phyloP scores from a whole-genome alignment of 176 grass and related monocot species.

The Carex scoparia region DNA sequence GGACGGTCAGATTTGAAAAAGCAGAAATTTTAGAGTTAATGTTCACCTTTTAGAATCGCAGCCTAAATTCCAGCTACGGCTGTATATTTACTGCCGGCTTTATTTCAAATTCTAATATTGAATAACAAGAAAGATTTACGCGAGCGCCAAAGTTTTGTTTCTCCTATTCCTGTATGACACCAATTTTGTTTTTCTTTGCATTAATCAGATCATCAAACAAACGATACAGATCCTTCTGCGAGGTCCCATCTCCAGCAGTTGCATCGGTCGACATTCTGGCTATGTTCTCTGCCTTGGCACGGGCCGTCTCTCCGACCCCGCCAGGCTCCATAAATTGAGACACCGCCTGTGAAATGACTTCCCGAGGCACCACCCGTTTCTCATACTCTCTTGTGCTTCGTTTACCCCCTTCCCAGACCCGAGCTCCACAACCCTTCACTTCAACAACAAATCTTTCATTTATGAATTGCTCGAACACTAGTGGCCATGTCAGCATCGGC shows the following conservation, averaged over 20 bases:
- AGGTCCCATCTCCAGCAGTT: constrained; percentile 12
- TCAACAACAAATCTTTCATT: constrained; percentile 9
- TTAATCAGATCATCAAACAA: constrained; percentile 15
- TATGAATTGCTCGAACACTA: constrained; percentile 38
- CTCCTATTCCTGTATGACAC: too few species aligned
- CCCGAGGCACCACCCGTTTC: too few species aligned
- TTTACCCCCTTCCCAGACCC: neutral
- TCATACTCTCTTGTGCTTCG: neutral
- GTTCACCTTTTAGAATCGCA: too few species aligned
- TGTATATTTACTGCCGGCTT: too few species aligned
- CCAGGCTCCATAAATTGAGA: constrained; percentile 13
- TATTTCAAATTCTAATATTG: too few species aligned
- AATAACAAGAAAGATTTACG: too few species aligned
- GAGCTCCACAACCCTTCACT: neutral
- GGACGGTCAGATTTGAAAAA: too few species aligned
- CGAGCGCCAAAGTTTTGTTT: too few species aligned
- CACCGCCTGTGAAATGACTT: neutral
- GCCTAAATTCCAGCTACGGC: too few species aligned
- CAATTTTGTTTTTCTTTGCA: neutral
- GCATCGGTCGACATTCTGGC: constrained; percentile 14
- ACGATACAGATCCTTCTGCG: neutral
- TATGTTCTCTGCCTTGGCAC: constrained; percentile 6
- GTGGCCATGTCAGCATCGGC: constrained; percentile 48
- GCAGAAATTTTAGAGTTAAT: too few species aligned
- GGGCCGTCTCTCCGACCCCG: constrained; percentile 4